Percentiles rank a stretch among this genome's conserved stretches.
These are phyloP conservation scores for Betula pendula DNA, from an alignment of 306 rosid genomes.

Conservation along the genomic window DNA sequence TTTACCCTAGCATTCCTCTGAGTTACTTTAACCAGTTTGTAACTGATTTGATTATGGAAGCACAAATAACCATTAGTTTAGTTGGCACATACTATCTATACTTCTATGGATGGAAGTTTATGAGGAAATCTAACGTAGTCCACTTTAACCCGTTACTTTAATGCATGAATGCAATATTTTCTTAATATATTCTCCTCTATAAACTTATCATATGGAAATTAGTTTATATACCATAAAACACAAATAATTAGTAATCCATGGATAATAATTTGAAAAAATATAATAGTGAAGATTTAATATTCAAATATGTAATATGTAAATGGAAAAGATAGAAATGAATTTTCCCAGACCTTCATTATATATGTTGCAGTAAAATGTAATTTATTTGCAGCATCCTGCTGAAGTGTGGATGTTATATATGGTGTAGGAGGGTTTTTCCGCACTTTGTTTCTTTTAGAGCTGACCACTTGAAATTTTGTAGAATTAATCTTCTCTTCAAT, in stretches of 20 bases:
- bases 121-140: not conserved
- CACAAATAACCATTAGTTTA: not conserved
- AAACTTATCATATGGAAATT: not conserved
- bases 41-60: not conserved
- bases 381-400: slow-evolving; percentile 95
- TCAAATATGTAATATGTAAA: slow-evolving; percentile 18
- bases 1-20: not conserved
- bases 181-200: not conserved
- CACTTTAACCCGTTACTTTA: not conserved
- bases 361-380: slow-evolving; percentile 63
- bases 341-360: slow-evolving; percentile 77
- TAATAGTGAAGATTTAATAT: not conserved
- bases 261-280: not conserved
- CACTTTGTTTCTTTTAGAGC: slow-evolving; percentile 53
- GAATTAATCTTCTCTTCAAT: slow-evolving; percentile 54
- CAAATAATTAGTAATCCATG: not conserved
- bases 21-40: not conserved
- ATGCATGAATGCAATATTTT: not conserved
- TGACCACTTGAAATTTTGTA: slow-evolving; percentile 51
- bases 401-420: slow-evolving; percentile 93
- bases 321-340: slow-evolving; percentile 20
- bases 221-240: not conserved
- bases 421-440: slow-evolving; percentile 91
- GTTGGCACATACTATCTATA: not conserved
- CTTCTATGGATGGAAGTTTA: not conserved